Evolutionary conservation across 1,284 basidiomycete genomes (phyloP).

Genomic region (Ceratobasidium sp.): DNA sequence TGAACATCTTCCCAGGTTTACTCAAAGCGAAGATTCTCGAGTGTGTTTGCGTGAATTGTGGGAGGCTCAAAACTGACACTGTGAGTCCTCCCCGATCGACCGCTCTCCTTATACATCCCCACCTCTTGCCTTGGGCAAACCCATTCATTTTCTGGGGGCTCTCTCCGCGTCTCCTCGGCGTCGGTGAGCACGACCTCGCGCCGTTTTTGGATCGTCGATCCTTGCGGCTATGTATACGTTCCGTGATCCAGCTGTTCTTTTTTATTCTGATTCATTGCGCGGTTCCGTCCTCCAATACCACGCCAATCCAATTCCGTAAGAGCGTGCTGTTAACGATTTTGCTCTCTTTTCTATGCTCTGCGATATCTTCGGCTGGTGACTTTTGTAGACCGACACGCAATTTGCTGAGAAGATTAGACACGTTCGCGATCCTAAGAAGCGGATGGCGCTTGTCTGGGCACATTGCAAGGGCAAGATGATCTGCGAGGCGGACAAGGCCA

Average conservation of each 20-base stretch:
- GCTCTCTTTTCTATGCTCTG: conserved; percentile 13
- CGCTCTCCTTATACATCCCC: conserved; percentile 79
- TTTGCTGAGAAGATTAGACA: conserved; percentile 88
- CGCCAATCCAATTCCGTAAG: conserved; percentile 12
- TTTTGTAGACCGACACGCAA: conserved; percentile 78
- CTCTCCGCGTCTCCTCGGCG: conserved; percentile 72
- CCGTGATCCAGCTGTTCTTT: conserved; percentile 10
- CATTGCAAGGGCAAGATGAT: conserved; percentile 87
- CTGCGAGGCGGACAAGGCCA: conserved; percentile 88
- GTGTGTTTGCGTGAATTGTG: conserved; percentile 98
- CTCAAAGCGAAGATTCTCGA: conserved; percentile 99
- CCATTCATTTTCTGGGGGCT: conserved; percentile 87
- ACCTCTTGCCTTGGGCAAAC: conserved; percentile 38
- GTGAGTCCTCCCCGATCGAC: conserved; percentile 75
- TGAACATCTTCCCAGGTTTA: conserved; percentile 74
- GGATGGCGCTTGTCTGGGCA: conserved; percentile 88
- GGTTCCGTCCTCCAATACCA: conserved; percentile 1
- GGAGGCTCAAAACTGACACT: conserved; percentile 95
- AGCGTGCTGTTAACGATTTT: conserved; percentile 43
- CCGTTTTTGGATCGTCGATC: conserved; percentile 50
- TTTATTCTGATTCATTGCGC: conserved; percentile 27
- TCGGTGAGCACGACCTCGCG: conserved; percentile 34
- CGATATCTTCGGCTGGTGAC: conserved; percentile 24
- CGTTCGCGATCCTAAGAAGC: conserved; percentile 87
- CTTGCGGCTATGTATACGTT: conserved; percentile 26